Percentiles rank a stretch among this genome's conserved stretches.
phyloP scores from a whole-genome alignment of 805 yeast genomes.

The Saccharomycopsis selenospora region DNA sequence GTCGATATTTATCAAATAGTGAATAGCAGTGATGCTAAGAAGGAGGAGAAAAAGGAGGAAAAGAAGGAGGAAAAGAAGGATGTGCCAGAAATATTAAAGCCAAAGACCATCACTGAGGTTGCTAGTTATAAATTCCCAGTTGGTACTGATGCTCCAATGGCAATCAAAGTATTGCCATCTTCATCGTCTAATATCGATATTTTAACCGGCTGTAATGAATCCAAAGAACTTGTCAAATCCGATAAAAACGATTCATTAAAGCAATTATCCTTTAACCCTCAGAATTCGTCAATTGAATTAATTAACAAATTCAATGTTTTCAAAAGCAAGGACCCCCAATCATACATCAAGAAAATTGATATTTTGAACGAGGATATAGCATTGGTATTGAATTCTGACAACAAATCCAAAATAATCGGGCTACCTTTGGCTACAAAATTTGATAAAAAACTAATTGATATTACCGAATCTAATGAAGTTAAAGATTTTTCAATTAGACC shows the following conservation, averaged over 20 bases:
- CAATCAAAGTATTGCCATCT: constrained; percentile 31
- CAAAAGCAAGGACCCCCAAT: constrained; percentile 6
- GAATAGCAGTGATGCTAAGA: neutral
- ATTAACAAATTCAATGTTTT: neutral
- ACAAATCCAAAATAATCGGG: constrained; percentile 7
- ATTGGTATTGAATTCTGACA: constrained; percentile 9
- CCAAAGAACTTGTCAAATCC: constrained; percentile 42
- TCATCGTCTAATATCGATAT: constrained; percentile 43
- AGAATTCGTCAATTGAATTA: neutral
- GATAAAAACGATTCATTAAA: constrained; percentile 23
- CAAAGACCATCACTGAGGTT: constrained; percentile 5
- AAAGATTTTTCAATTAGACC: constrained; percentile 4
- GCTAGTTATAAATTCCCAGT: constrained; percentile 7
- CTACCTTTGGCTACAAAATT: neutral
- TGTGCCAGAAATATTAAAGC: constrained; percentile 13
- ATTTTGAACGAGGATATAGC: neutral
- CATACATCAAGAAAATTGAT: constrained; percentile 13
- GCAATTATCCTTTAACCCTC: neutral
- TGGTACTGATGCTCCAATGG: constrained; percentile 70
- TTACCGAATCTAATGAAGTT: constrained; percentile 3
- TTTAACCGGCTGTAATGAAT: constrained; percentile 74
- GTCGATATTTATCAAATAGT: constrained; percentile 28
- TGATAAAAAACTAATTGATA: neutral
- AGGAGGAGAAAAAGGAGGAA: neutral
- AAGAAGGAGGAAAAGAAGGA: neutral